phyloP scores from a whole-genome alignment of 2,329 filamentous ascomycete species.

The Cryphonectria carpinicola region DNA sequence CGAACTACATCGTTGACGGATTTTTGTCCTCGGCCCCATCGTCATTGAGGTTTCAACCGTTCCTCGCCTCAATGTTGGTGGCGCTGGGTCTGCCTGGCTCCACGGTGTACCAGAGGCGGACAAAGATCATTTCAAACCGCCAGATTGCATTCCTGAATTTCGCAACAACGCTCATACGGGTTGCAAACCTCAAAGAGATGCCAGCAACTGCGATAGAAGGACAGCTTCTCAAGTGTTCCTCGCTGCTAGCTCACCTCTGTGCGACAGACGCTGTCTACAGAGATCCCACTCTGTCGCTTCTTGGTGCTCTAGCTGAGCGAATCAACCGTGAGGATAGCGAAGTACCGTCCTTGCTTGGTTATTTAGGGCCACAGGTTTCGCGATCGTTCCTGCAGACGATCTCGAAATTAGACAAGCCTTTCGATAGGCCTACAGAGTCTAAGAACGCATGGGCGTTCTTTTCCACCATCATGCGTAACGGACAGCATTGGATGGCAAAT shows the following conservation, averaged over 20 bases:
- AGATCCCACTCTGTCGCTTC: conserved; percentile 66
- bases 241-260: conserved; percentile 76
- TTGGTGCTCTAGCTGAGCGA: conserved; percentile 74
- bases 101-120: conserved; percentile 63
- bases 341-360: conserved; percentile 90
- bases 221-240: conserved; percentile 80
- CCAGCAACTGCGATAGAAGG: conserved; percentile 71
- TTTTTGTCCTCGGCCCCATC: conserved; percentile 74
- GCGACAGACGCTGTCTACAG: conserved; percentile 70
- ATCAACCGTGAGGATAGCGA: conserved; percentile 70
- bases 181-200: conserved; percentile 66
- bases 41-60: conserved; percentile 75
- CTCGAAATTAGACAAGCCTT: conserved; percentile 75
- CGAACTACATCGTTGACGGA: conserved; percentile 74
- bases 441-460: conserved; percentile 82
- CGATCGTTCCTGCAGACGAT: conserved; percentile 83
- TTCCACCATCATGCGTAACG: conserved; percentile 81
- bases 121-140: conserved; percentile 62
- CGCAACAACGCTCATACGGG: conserved; percentile 70
- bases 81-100: conserved; percentile 62
- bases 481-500: conserved; percentile 95
- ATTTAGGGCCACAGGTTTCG: conserved; percentile 80
- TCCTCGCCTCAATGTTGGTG: conserved; percentile 71
- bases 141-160: conserved; percentile 68
- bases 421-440: conserved; percentile 67